Conservation (phyloP, 2,329 filamentous ascomycete genomes). For the Penicillium griseofulvum region DNA sequence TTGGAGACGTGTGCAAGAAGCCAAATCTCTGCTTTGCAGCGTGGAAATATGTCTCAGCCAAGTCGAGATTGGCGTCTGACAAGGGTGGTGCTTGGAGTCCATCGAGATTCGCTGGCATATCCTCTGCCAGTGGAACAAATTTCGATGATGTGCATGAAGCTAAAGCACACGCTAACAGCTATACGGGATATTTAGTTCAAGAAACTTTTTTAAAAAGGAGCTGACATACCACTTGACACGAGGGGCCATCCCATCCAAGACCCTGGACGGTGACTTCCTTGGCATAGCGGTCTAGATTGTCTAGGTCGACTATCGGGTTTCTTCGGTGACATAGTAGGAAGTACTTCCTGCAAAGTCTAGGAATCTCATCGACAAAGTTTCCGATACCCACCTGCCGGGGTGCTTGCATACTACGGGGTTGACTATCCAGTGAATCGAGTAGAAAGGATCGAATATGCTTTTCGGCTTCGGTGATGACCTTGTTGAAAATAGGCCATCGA, state of each 20-base stretch:
- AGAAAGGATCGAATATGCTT: conserved; percentile 23
- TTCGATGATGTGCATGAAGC: conserved; percentile 17
- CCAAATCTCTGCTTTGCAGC: conserved; percentile 25
- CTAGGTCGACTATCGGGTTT: conserved; percentile 21
- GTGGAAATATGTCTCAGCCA: conserved; percentile 24
- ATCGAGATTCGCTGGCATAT: conserved; percentile 20
- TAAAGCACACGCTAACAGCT: conserved; percentile 24
- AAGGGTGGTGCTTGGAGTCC: conserved; percentile 12
- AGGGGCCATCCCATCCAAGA: conserved; percentile 23
- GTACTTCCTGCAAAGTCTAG: conserved; percentile 17
- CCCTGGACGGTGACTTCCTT: conserved; percentile 23
- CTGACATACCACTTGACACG: conserved; percentile 25
- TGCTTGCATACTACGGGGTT: conserved; percentile 2
- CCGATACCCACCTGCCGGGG: conserved; percentile 14
- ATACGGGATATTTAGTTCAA: neutral
- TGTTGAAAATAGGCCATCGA: conserved; percentile 23
- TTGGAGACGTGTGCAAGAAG: conserved; percentile 21
- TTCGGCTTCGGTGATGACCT: conserved; percentile 22
- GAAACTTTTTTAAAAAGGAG: neutral
- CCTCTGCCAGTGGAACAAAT: conserved; percentile 11
- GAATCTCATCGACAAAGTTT: conserved; percentile 19
- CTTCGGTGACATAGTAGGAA: conserved; percentile 17
- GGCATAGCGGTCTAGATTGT: conserved; percentile 20
- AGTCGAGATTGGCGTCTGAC: conserved; percentile 19
- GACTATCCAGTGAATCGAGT: conserved; percentile 22